Evolutionary conservation across 225 moss, liverwort and hornwort species (phyloP).

Genomic region (Marchantia polymorpha): DNA sequence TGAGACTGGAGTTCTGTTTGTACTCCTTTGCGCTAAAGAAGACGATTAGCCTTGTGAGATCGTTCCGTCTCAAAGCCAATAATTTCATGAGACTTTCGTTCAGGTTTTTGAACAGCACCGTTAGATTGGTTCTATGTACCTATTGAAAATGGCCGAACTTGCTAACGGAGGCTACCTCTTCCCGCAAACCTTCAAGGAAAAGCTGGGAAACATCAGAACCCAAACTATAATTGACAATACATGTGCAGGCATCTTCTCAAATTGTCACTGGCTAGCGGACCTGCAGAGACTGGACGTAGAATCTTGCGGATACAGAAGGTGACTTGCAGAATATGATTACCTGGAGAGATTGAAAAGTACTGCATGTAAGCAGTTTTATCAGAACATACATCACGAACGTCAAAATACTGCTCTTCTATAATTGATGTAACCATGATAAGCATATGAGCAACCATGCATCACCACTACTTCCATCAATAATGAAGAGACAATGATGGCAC

Average conservation of each 20-base stretch:
- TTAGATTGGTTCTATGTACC: not conserved
- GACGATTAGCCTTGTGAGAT: not conserved
- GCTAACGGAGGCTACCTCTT: not conserved
- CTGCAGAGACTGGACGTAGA: not conserved
- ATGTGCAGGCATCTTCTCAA: too few species aligned
- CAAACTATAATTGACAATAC: not conserved
- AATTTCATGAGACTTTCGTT: not conserved
- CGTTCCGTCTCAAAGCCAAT: not conserved
- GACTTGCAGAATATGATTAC: not conserved
- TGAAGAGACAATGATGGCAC: not conserved
- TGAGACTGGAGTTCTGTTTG: too few species aligned
- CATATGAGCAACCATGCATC: not conserved
- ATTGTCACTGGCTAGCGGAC: not conserved
- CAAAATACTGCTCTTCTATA: not conserved
- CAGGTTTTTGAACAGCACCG: not conserved
- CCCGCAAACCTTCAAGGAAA: not conserved
- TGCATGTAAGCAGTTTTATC: not conserved
- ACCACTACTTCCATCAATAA: not conserved
- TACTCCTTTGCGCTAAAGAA: not conserved
- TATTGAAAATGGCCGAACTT: not conserved
- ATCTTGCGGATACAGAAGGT: not conserved
- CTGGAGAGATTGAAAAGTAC: not conserved
- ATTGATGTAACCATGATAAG: not conserved
- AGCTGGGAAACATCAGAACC: not conserved
- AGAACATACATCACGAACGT: not conserved